phyloP scores from a whole-genome alignment of 352 stramenopile genomes.

The Pythium chondricola region DNA sequence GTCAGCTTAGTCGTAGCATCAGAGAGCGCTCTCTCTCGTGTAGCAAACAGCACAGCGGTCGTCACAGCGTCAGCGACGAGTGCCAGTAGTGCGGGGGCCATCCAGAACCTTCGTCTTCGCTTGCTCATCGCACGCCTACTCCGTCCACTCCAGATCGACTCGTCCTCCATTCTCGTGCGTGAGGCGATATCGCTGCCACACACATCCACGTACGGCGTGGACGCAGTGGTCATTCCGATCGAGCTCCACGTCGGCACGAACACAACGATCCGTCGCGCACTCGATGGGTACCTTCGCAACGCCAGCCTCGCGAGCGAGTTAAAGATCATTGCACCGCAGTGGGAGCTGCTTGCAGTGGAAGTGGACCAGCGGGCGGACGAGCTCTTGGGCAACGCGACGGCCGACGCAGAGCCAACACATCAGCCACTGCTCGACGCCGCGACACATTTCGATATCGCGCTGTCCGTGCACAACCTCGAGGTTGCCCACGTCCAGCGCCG shows the following conservation, averaged over 20 bases:
- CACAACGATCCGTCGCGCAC: slow-evolving; percentile 1
- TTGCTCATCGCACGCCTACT: slow-evolving; percentile 17
- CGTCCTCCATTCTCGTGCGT: slow-evolving; percentile 26
- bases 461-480: slow-evolving; percentile 1
- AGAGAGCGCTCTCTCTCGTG: neutral
- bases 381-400: neutral
- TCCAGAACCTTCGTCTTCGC: slow-evolving; percentile 23
- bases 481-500: slow-evolving; percentile 1
- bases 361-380: slow-evolving; percentile 5
- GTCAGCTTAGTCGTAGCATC: slow-evolving; percentile 10
- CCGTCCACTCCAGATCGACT: slow-evolving; percentile 5
- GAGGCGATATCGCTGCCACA: neutral
- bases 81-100: slow-evolving; percentile 3
- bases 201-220: neutral
- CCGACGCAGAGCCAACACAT: neutral
- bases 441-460: slow-evolving; percentile 1
- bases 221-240: slow-evolving; percentile 8
- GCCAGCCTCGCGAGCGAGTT: slow-evolving; percentile 8
- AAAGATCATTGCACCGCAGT: slow-evolving; percentile 16
- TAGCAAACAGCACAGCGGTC: no score
- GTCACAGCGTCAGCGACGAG: neutral
- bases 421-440: neutral
- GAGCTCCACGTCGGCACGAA: slow-evolving; percentile 22
- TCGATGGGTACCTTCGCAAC: slow-evolving; percentile 22
- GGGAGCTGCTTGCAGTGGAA: slow-evolving; percentile 19